These are phyloP conservation scores for Hyparrhenia diplandra DNA, from an alignment of 176 grass and related monocot genomes.

Conservation along the genomic window DNA sequence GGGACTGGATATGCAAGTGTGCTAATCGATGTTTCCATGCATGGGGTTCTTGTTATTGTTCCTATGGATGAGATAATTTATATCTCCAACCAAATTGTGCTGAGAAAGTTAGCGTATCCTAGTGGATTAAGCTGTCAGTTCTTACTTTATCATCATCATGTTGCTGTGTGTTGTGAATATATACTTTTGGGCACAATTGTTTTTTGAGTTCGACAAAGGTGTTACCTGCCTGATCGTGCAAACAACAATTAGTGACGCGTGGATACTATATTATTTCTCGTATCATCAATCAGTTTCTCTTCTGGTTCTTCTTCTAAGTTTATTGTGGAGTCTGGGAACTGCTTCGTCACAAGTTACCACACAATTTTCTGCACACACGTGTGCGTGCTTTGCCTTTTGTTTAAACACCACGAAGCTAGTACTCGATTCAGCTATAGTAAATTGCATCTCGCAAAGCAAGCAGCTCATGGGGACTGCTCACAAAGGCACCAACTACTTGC, in stretches of 20 bases:
- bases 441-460: conserved; percentile 34
- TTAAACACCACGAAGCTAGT: conserved; percentile 37
- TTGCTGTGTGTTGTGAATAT: background rate
- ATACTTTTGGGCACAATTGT: conserved; percentile 30
- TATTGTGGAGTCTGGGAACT: conserved; percentile 32
- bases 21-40: conserved; percentile 10
- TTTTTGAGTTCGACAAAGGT: conserved; percentile 49
- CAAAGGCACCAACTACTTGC: conserved; percentile 24
- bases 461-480: conserved; percentile 33
- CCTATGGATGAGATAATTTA: conserved; percentile 39
- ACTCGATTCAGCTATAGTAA: conserved; percentile 13
- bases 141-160: conserved; percentile 43
- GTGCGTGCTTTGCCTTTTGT: conserved; percentile 56
- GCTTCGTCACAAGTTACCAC: conserved; percentile 46
- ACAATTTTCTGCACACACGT: conserved; percentile 54
- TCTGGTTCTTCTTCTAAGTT: conserved; percentile 23
- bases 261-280: conserved; percentile 41
- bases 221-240: conserved; percentile 34
- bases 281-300: conserved; percentile 23
- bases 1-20: background rate
- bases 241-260: conserved; percentile 25
- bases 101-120: conserved; percentile 31
- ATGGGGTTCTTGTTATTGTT: conserved; percentile 28
- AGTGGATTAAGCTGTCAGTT: conserved; percentile 55
- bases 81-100: conserved; percentile 30